phyloP scores from a whole-genome alignment of 2,329 filamentous ascomycete species.

The Juglanconis sp. region DNA sequence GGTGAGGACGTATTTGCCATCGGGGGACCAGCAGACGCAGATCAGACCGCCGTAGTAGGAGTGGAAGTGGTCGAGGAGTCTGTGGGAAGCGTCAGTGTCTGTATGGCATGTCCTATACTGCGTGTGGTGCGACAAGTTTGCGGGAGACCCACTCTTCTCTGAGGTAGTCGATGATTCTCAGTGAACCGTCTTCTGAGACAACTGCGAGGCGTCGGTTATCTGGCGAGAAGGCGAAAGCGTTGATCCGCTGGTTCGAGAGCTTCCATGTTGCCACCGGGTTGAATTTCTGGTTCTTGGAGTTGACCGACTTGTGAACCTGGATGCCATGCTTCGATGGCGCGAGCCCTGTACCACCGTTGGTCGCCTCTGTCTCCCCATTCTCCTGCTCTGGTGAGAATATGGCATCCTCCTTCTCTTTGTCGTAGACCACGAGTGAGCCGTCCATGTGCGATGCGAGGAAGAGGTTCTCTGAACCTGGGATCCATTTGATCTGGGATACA shows the following conservation, averaged over 20 bases:
- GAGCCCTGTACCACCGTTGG: conserved; percentile 32
- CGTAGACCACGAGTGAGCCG: conserved; percentile 86
- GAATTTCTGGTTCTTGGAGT: conserved; percentile 87
- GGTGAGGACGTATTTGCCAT: conserved; percentile 92
- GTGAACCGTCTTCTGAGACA: conserved; percentile 84
- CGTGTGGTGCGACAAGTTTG: too few relatives aligned
- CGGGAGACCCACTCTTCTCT: conserved; percentile 68
- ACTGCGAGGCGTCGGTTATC: conserved; percentile 84
- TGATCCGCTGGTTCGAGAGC: conserved; percentile 84
- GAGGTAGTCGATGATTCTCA: conserved; percentile 88
- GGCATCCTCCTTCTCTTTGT: conserved; percentile 93
- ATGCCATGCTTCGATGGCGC: conserved; percentile 46
- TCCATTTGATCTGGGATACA: conserved; percentile 85
- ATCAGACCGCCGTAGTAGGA: conserved; percentile 92
- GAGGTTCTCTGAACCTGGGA: conserved; percentile 88
- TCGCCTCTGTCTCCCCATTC: conserved; percentile 62
- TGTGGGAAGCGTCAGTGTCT: conserved; percentile 31
- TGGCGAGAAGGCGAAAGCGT: conserved; percentile 88
- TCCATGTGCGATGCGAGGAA: conserved; percentile 93
- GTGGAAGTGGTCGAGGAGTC: conserved; percentile 80
- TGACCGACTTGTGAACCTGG: conserved; percentile 83
- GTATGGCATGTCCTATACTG: not conserved
- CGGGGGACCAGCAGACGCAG: conserved; percentile 95
- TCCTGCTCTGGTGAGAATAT: conserved; percentile 71
- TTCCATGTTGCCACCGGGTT: conserved; percentile 95